Base-by-base conservation (phyloP, 129 eudicot species). In the Ambrosia artemisiifolia region DNA sequence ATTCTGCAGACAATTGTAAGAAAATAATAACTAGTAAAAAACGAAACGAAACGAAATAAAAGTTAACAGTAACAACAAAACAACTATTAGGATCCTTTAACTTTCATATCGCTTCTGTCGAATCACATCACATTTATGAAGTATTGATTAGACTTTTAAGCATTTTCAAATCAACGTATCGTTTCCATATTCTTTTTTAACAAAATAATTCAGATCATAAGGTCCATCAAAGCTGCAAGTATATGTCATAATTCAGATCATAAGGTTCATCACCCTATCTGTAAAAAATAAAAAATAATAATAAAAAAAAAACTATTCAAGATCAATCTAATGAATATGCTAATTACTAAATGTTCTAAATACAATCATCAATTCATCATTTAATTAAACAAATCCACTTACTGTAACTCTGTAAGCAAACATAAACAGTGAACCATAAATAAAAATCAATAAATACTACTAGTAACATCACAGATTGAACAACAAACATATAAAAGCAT, bases 1-100 rank as follows among this genome's bases (percentile, higher is more conserved):
- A 95, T 88, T 89, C 97, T 95, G 90, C 78, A 76, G 61, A 76
- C 19, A 61, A 11, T 19, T 14, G n/a, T n/a, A n/a, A n/a, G 10
- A 14, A 63, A 63, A 36, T 7, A 67, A 38, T 38, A 38, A 38
- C 7, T 6, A 71, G 59, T 33, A 3, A 12, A 38, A 11, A 16
- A 24, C 14, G 38, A 11, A 20, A 20, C 35, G 4, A 13, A 53
- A 38, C 18, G n/a, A n/a, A n/a, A n/a, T n/a, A n/a, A n/a, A n/a
- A n/a, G 35, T 16, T 20, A 64, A 63, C 13, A 64, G 12, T 30
- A 11, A 50, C 12, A 30, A 44, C 14, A 48, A 16, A 34, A 3
- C 60, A 60, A 28, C 14, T 11, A 9, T 36, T 38, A 38, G 43
- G 43, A 38, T 5, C 43, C 43, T 38, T 7, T 38, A 38, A 38